Evolutionary conservation across 768 basidiomycete genomes (phyloP).

Genomic region (Auriscalpium vulgare): DNA sequence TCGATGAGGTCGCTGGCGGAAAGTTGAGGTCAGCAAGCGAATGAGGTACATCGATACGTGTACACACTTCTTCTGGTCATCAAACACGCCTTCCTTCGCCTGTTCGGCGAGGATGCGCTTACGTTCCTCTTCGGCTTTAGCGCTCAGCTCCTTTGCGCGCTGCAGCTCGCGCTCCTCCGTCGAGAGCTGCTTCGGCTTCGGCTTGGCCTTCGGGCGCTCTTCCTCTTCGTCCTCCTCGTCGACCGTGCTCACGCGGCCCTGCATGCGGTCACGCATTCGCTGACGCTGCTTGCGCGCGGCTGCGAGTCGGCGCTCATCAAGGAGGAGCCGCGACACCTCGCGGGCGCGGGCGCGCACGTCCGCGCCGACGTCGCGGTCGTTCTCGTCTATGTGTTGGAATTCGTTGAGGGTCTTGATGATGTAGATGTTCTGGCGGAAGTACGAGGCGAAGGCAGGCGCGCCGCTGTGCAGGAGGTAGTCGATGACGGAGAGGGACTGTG

Average conservation of each 20-base stretch:
- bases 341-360: constrained; percentile 95
- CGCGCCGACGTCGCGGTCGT: constrained; percentile 87
- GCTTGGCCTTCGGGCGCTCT: constrained; percentile 19
- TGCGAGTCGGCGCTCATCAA: constrained; percentile 71
- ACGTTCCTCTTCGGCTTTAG: constrained; percentile 79
- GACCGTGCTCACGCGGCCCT: constrained; percentile 37
- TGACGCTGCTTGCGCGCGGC: constrained; percentile 73
- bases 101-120: constrained; percentile 53
- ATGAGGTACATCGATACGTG: constrained; percentile 31
- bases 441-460: constrained; percentile 91
- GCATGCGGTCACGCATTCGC: constrained; percentile 87
- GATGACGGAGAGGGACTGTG: constrained; percentile 78
- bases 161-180: constrained; percentile 72
- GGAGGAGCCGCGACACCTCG: constrained; percentile 87
- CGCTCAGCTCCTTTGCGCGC: constrained; percentile 77
- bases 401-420: constrained; percentile 97
- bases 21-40: constrained; percentile 3
- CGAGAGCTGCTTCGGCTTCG: constrained; percentile 34
- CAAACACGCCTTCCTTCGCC: constrained; percentile 73
- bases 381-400: constrained; percentile 92
- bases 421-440: constrained; percentile 93
- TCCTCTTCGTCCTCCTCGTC: constrained; percentile 24
- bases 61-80: constrained; percentile 57
- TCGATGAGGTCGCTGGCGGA: constrained; percentile 3
- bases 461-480: constrained; percentile 94